Base-by-base conservation (phyloP, 2,329 filamentous ascomycete genomes). In the Neurospora sp. region DNA sequence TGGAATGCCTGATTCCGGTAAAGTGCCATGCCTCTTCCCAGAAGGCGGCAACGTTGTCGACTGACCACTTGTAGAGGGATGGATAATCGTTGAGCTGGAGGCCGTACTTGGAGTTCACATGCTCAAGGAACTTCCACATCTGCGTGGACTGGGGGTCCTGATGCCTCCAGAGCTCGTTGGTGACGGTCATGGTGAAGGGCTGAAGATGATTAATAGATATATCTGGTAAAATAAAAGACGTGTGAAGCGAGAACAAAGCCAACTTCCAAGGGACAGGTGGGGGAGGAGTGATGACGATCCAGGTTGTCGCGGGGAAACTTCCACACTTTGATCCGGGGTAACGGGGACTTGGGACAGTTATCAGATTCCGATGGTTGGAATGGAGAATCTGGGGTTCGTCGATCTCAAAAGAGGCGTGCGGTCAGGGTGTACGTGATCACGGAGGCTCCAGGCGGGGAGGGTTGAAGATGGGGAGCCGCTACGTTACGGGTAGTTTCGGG, bases 1-100 rank as follows among this genome's bases (percentile, higher is more conserved):
- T 83, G 33, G 91, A 91, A 5, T 92, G 88, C 73, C 84, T 88
- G 74, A 98, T 86, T 62, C 91, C 91, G 2, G 91, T 91, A 79
- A 91, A 94, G 57, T 91, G 84, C 94, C 94, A 97, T 10, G 93
- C 86, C 69, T 93, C 90, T 67, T 86, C 88, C 95, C 95, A 98
- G 79, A 97, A 97, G 1, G 85, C 82, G 33, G 88, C 85, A 8
- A 93, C 85, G 74, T 95, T 84, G 8, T 90, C 86, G 73, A 96
- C 86, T 74, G 93, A 97, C 95, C 95, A 98, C 77, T 86, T 82
- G 81, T 95, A 91, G 8, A 98, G 85, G n/a, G 88, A 88, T 23
- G 89, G 81, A 77, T 97, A 97, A 72, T 84, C 87, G 19, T 83
- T 78, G 66, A 96, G 83, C 28, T 83, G 78, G 69, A 93, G 79